These are phyloP conservation scores for Globisporangium radiosum DNA, from an alignment of 352 stramenopile species.

Conservation along the genomic window DNA sequence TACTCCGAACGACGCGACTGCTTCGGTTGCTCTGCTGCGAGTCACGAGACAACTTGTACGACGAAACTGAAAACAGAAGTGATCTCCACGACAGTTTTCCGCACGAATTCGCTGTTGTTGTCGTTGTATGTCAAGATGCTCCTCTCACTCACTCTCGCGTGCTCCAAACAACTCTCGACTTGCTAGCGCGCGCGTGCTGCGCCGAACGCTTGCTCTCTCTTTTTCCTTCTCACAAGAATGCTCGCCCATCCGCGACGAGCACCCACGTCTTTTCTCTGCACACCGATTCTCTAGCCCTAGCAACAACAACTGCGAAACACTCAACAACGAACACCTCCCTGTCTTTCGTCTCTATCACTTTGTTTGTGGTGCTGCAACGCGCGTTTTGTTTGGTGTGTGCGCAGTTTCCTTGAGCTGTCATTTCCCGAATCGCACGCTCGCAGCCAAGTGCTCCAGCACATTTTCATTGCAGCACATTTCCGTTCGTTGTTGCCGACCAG, in stretches of 20 bases:
- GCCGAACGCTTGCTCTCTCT: no score
- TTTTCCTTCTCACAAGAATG: no score
- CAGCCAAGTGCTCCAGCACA: background rate
- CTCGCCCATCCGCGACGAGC: background rate
- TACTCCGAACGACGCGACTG: background rate
- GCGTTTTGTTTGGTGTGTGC: background rate
- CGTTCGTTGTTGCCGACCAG: background rate
- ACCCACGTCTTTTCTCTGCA: background rate
- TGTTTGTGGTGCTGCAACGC: slow-evolving; percentile 1
- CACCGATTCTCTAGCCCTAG: no score
- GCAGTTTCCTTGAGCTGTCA: slow-evolving; percentile 6
- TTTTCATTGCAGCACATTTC: background rate
- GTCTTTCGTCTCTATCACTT: background rate
- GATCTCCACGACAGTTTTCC: no score
- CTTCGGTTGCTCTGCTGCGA: no score
- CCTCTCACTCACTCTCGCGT: no score
- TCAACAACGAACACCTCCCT: slow-evolving; percentile 1
- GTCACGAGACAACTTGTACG: no score
- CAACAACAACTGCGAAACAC: background rate
- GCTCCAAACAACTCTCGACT: background rate
- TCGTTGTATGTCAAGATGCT: no score
- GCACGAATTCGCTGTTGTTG: no score
- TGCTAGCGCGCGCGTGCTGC: background rate
- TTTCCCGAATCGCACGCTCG: slow-evolving; percentile 10
- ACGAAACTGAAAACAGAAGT: background rate